A percentile compares a stretch with the other conserved stretches of the same genome.
Conservation (phyloP, 345 rosid genomes). For the Sonneratia caseolaris region DNA sequence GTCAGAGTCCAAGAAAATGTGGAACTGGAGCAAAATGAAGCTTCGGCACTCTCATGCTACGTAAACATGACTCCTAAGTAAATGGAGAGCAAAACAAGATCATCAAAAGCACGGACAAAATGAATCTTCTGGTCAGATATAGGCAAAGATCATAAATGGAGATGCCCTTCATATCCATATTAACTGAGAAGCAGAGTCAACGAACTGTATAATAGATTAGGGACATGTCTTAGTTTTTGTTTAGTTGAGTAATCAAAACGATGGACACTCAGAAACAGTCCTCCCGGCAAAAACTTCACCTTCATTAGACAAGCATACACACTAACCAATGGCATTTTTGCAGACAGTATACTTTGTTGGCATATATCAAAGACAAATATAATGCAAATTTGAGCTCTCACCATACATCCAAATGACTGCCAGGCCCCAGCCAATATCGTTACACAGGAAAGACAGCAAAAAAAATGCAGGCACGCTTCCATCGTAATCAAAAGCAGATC, state of each 20-base stretch:
- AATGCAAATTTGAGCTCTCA: not conserved
- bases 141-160: not conserved
- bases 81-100: not conserved
- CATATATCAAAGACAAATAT: not conserved
- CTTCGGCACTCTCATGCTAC: too few relatives aligned
- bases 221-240: not conserved
- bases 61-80: too few relatives aligned
- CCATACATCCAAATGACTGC: not conserved
- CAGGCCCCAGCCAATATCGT: not conserved
- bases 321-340: not conserved
- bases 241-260: not conserved
- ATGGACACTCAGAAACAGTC: too few relatives aligned
- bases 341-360: not conserved
- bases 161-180: not conserved
- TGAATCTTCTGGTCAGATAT: not conserved
- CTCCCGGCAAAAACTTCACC: not conserved
- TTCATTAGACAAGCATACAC: not conserved
- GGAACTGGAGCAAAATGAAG: too few relatives aligned
- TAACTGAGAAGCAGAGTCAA: not conserved
- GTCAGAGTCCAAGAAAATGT: too few relatives aligned
- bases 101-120: not conserved
- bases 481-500: not conserved
- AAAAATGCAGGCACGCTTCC: not conserved
- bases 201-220: not conserved
- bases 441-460: not conserved